These are phyloP conservation scores for Metschnikowia gelsemii DNA, from an alignment of 805 yeast species.

Conservation along the genomic window DNA sequence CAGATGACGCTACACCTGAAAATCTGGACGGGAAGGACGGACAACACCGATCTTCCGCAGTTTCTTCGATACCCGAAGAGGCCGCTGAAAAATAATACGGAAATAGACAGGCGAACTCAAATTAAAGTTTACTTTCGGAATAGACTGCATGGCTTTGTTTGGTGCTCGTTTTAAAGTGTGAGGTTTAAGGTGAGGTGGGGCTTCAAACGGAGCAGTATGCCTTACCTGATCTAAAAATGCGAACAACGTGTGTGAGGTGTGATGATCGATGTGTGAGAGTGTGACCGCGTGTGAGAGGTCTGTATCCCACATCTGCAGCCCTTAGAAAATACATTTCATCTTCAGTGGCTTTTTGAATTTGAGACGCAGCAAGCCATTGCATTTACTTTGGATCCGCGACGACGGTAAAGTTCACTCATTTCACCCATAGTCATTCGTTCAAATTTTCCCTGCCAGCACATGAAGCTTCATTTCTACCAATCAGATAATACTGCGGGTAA, in stretches of 20 bases:
- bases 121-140: too few species aligned
- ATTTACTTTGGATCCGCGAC: slow-evolving; percentile 1
- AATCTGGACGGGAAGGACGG: neutral
- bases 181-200: too few species aligned
- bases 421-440: neutral
- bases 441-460: slow-evolving; percentile 3
- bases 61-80: neutral
- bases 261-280: neutral
- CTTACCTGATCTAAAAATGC: too few species aligned
- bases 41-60: neutral
- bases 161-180: too few species aligned
- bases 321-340: slow-evolving; percentile 4
- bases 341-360: slow-evolving; percentile 5
- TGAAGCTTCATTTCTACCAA: slow-evolving; percentile 15
- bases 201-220: slow-evolving; percentile 1
- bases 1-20: neutral
- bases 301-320: slow-evolving; percentile 5
- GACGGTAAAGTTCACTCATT: neutral
- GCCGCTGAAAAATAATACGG: neutral
- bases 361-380: slow-evolving; percentile 7
- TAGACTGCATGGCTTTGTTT: too few species aligned
- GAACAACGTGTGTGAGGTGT: too few species aligned
- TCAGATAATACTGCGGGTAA: slow-evolving; percentile 13
- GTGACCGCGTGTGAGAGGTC: slow-evolving; percentile 5
- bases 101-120: too few species aligned